These are phyloP conservation scores for Aphanomyces astaci DNA, from an alignment of 352 stramenopile genomes.

Conservation along the genomic window DNA sequence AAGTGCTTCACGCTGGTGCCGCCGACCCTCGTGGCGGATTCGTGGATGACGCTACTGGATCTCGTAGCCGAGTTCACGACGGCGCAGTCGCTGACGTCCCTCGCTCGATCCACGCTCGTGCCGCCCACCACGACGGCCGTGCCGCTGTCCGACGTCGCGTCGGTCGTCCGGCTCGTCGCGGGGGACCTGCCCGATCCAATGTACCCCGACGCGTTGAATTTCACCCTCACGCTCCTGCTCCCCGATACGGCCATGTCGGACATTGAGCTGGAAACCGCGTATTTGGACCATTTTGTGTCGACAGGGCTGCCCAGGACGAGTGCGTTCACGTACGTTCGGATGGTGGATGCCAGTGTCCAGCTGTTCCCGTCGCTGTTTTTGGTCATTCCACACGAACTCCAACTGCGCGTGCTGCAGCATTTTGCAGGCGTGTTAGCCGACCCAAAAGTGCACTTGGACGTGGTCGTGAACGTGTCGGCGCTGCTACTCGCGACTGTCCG, in stretches of 20 bases:
- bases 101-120: constrained; percentile 46
- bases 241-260: constrained; percentile 68
- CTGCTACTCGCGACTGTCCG: constrained; percentile 58
- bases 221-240: constrained; percentile 58
- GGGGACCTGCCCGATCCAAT: constrained; percentile 56
- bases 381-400: constrained; percentile 70
- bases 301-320: constrained; percentile 41
- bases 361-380: constrained; percentile 75
- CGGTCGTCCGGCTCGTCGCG: constrained; percentile 40
- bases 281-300: constrained; percentile 56
- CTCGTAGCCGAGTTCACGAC: constrained; percentile 72
- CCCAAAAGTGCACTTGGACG: constrained; percentile 34
- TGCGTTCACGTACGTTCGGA: constrained; percentile 68
- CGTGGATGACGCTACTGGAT: constrained; percentile 70
- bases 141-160: constrained; percentile 42
- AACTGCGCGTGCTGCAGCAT: constrained; percentile 75
- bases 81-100: constrained; percentile 63
- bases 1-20: constrained; percentile 68
- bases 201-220: constrained; percentile 72
- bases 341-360: constrained; percentile 69
- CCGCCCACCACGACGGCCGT: constrained; percentile 61
- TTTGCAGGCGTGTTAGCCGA: constrained; percentile 59
- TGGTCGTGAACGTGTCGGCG: constrained; percentile 71
- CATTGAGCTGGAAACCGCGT: constrained; percentile 76
- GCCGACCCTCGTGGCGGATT: constrained; percentile 65